These are phyloP conservation scores for Solanum aculeatissimum DNA, from an alignment of 305 asterid genomes.

Conservation along the genomic window DNA sequence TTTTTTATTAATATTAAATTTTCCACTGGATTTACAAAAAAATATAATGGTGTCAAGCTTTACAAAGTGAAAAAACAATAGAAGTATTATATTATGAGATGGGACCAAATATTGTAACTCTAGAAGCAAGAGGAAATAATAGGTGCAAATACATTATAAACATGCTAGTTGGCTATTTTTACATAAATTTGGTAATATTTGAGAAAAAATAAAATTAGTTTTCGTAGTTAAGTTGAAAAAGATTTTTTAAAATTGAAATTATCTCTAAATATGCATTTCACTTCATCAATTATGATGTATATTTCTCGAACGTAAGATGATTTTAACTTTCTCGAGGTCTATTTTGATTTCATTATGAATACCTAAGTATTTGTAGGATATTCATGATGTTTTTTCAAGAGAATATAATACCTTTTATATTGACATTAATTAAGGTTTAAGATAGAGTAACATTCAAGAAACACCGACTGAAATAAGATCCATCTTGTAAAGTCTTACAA, in stretches of 20 bases:
- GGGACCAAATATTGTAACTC: neutral
- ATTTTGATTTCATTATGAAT: too few relatives aligned
- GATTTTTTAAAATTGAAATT: neutral
- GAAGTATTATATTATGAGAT: too few relatives aligned
- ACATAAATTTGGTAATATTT: neutral
- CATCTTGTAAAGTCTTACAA: too few relatives aligned
- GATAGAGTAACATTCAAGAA: too few relatives aligned
- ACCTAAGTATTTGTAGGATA: too few relatives aligned
- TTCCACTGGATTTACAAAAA: neutral
- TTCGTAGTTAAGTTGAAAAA: neutral
- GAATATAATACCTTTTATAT: too few relatives aligned
- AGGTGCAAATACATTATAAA: neutral
- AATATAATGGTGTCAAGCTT: neutral
- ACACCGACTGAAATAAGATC: too few relatives aligned
- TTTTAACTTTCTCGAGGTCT: too few relatives aligned
- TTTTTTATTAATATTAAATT: neutral
- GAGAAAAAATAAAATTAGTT: too few relatives aligned
- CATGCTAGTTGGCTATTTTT: neutral
- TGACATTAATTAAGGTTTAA: too few relatives aligned
- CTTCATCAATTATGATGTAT: neutral
- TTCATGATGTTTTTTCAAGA: too few relatives aligned
- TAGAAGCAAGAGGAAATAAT: neutral
- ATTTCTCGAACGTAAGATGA: too few relatives aligned
- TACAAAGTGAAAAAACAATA: neutral
- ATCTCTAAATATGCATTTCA: neutral